These are phyloP conservation scores for Cyclotella cryptica DNA, from an alignment of 108 stramenopile genomes.

Conservation along the genomic window DNA sequence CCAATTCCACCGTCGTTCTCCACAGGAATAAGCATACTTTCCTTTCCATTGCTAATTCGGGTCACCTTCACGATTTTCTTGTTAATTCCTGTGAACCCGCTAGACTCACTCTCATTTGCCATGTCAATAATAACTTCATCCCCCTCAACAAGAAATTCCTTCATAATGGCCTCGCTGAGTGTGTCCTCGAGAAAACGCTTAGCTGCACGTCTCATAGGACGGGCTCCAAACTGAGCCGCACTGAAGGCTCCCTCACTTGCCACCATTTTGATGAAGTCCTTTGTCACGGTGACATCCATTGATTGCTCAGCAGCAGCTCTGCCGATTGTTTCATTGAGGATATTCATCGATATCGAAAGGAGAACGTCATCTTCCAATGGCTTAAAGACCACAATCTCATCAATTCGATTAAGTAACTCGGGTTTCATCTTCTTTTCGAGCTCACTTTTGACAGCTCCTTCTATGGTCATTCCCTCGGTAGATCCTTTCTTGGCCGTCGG, in stretches of 20 bases:
- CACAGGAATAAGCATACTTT: constrained; percentile 56
- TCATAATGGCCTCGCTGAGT: constrained; percentile 75
- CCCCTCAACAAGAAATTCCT: constrained; percentile 71
- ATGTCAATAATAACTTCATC: constrained; percentile 65
- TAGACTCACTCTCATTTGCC: constrained; percentile 29
- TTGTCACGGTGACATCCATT: constrained; percentile 57
- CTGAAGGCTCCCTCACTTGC: constrained; percentile 66
- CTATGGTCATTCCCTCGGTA: constrained; percentile 50
- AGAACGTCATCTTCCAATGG: constrained; percentile 79
- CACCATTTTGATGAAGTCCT: constrained; percentile 64
- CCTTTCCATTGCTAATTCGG: constrained; percentile 41
- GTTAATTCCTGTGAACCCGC: constrained; percentile 31
- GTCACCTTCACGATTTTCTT: constrained; percentile 52
- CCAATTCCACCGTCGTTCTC: constrained; percentile 53
- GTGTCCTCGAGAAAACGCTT: constrained; percentile 81
- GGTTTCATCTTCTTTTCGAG: constrained; percentile 81
- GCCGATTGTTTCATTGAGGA: constrained; percentile 60
- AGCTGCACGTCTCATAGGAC: constrained; percentile 78
- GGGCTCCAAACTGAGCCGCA: constrained; percentile 73
- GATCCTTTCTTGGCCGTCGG: constrained; percentile 43
- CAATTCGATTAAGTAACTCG: constrained; percentile 96
- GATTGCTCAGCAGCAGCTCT: constrained; percentile 61
- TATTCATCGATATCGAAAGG: constrained; percentile 67
- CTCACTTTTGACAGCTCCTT: constrained; percentile 63
- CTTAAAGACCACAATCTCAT: constrained; percentile 95